Conservation (phyloP, 768 basidiomycete species). For the Chalciporus sphaerocephalus region DNA sequence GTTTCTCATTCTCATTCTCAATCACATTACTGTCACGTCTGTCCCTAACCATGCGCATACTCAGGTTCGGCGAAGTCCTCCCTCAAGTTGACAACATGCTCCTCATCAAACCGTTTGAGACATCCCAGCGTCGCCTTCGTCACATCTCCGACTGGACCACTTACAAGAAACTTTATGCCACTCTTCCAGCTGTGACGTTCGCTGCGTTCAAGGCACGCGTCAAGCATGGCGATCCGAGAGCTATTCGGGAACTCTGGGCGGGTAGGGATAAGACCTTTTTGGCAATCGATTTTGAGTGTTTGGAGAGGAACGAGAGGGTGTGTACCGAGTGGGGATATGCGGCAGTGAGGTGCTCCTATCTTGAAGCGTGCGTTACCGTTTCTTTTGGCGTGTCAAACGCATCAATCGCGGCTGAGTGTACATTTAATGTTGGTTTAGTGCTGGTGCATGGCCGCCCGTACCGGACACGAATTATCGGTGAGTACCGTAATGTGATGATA, state of each 20-base stretch:
- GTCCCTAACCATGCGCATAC: background rate
- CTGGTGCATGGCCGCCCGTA: conserved; percentile 71
- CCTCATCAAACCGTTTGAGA: conserved; percentile 65
- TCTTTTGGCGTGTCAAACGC: background rate
- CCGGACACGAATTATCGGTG: conserved; percentile 77
- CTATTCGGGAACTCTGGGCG: conserved; percentile 65
- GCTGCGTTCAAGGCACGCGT: conserved; percentile 63
- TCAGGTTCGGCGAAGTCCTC: conserved; percentile 71
- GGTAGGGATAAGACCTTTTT: conserved; percentile 69
- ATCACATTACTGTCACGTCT: background rate
- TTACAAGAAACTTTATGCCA: conserved; percentile 67
- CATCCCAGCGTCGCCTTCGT: conserved; percentile 60
- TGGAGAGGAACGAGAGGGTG: conserved; percentile 63
- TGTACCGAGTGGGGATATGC: conserved; percentile 83
- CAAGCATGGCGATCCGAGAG: conserved; percentile 58
- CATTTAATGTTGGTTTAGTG: conserved; percentile 34
- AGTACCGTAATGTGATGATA: conserved; percentile 20
- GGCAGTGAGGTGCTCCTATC: conserved; percentile 66
- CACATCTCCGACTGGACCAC: conserved; percentile 61
- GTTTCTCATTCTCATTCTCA: background rate
- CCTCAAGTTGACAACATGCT: conserved; percentile 71
- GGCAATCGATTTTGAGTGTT: conserved; percentile 71
- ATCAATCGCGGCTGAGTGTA: conserved; percentile 1
- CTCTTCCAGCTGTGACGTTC: conserved; percentile 65
- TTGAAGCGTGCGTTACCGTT: conserved; percentile 55